Evolutionary conservation across 441 rosid genomes (phyloP).

Genomic region (Erodium texanum): DNA sequence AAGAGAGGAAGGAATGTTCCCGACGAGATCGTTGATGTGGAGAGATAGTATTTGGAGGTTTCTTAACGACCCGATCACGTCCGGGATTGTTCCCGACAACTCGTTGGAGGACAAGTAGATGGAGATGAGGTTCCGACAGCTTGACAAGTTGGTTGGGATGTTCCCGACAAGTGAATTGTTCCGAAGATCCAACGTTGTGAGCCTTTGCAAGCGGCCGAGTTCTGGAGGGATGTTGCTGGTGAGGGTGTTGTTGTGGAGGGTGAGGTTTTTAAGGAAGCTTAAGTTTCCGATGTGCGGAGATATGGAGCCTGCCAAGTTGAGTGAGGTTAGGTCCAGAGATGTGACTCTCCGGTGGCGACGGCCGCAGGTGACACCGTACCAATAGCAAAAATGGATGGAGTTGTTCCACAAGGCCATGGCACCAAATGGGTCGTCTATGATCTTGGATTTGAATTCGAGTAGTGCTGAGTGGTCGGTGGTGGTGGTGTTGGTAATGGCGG

Average conservation of each 20-base stretch:
- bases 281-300: constrained; percentile 21
- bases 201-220: neutral
- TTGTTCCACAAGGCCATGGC: constrained; percentile 9
- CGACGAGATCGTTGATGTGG: constrained; percentile 9
- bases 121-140: neutral
- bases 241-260: constrained; percentile 8
- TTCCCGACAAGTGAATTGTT: constrained; percentile 13
- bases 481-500: neutral
- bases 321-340: neutral
- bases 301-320: constrained; percentile 9
- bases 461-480: constrained; percentile 5
- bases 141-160: constrained; percentile 16
- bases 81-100: constrained; percentile 10
- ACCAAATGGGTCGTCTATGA: constrained; percentile 5
- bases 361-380: constrained; percentile 13
- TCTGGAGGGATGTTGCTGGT: constrained; percentile 10
- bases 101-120: neutral
- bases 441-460: constrained; percentile 7
- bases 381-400: constrained; percentile 14
- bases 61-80: neutral
- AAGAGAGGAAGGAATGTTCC: constrained; percentile 17
- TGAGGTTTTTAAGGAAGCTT: constrained; percentile 9
- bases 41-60: constrained; percentile 5
- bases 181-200: neutral
- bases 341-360: constrained; percentile 15